Evolutionary conservation across 176 grass and related monocot genomes (phyloP), one percentile per base, ranked within the genome.

Genomic region (Phoenix roebelenii): DNA sequence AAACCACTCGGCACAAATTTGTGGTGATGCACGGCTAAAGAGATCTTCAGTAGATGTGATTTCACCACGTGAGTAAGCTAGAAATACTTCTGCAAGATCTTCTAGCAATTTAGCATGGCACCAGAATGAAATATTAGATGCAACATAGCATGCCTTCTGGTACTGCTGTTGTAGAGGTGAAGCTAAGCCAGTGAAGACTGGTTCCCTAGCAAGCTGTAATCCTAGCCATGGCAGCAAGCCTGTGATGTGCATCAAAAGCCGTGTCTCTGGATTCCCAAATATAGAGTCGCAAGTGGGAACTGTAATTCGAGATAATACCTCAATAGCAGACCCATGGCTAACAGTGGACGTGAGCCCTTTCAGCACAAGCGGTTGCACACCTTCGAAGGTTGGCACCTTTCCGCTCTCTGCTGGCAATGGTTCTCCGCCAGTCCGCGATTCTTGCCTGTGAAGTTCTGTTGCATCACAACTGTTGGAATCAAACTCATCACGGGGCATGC

Each of bases 171-270:
- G 83, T n/a, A 85, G 66, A 22, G 86, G 82, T 0, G 75, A 82
- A 39, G 67, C 51, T 22, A 71, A 65, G 19, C 75, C 82, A 0
- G 80, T 25, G 57, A 74, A 60, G 63, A 64, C 59, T 44, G 57
- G 29, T 26, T 89, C 83, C 29, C 60, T 84, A 0, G 64, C 59
- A 65, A 96, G 86, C 65, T 96, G 92, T 58, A 96, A 68, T 17
- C 87, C 92, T 0, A 96, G 92, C 92, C 92, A 96, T 57, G 92
- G 92, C 54, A 96, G 78, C 18, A 96, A 83, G 60, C 92, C 92
- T 18, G 74, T 96, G 58, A 90, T 88, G 61, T 96, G 92, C 92
- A 96, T 96, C 66, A 96, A 82, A 28, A 96, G 71, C 39, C 92
- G 85, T 66, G 92, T 90, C 67, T 96, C 92, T 16, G 83, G 72